A percentile compares a stretch with the other conserved stretches of the same genome.
These are phyloP conservation scores for Beta lomatogona DNA, from an alignment of 179 eudicot genomes.

Conservation along the genomic window DNA sequence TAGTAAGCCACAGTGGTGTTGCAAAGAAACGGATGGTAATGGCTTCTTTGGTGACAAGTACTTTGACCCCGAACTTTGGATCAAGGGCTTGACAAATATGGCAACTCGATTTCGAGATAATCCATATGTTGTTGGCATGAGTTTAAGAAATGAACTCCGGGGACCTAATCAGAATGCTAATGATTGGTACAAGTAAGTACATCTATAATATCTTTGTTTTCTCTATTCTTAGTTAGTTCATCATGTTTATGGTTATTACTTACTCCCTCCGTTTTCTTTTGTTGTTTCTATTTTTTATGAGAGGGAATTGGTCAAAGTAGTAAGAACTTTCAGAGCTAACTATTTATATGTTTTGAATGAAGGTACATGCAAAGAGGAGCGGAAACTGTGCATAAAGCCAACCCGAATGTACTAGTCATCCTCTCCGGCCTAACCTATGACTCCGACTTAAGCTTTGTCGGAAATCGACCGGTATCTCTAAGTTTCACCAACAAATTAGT, in stretches of 20 bases:
- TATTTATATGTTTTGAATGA: not conserved
- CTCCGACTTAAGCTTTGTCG: constrained; percentile 63
- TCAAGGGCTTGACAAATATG: constrained; percentile 62
- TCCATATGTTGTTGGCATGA: constrained; percentile 72
- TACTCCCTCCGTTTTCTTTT: too few relatives aligned
- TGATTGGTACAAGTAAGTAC: constrained; percentile 84
- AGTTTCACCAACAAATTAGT: constrained; percentile 55
- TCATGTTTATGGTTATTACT: too few relatives aligned
- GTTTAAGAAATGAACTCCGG: constrained; percentile 92
- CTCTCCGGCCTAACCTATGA: constrained; percentile 74
- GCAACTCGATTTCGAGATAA: constrained; percentile 63
- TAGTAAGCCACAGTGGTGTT: constrained; percentile 92
- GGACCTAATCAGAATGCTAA: constrained; percentile 64
- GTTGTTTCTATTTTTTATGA: too few relatives aligned
- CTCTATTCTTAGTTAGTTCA: too few relatives aligned
- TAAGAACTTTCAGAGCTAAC: too few relatives aligned
- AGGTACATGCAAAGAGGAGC: constrained; percentile 94
- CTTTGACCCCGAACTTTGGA: constrained; percentile 72
- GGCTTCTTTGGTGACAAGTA: constrained; percentile 87
- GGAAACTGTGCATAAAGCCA: constrained; percentile 76
- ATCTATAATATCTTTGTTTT: not conserved
- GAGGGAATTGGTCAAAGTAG: too few relatives aligned
- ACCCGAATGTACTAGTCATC: constrained; percentile 68
- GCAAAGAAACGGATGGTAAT: constrained; percentile 64
- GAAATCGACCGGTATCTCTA: constrained; percentile 34